These are phyloP conservation scores for Bryoglossum gracile DNA, from an alignment of 495 filamentous ascomycete genomes.

Conservation along the genomic window DNA sequence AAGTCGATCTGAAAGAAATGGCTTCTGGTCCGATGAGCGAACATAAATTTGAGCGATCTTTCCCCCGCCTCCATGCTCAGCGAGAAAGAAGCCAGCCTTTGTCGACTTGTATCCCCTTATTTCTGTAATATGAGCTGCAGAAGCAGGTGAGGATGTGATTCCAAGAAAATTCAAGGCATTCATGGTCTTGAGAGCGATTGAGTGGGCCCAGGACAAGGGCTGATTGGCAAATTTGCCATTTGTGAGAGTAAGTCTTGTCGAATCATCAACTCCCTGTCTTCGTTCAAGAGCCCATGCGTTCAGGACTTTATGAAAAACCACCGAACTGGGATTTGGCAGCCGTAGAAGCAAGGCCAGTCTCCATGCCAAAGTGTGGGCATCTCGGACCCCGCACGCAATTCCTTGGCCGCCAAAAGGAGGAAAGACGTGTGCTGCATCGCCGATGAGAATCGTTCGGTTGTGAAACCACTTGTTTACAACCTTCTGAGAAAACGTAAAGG, in stretches of 20 bases:
- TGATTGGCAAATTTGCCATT: constrained; percentile 5
- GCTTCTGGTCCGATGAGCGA: constrained; percentile 3
- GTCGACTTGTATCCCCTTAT: constrained; percentile 19
- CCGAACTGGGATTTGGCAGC: neutral
- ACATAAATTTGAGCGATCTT: constrained; percentile 26
- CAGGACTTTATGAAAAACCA: neutral
- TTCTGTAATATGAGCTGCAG: constrained; percentile 9
- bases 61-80: constrained; percentile 21
- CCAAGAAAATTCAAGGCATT: neutral
- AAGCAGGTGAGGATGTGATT: neutral
- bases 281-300: neutral
- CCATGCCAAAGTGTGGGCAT: constrained; percentile 38
- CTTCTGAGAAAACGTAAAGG: constrained; percentile 40
- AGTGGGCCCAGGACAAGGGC: neutral
- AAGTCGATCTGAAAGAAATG: constrained; percentile 7
- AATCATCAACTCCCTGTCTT: constrained; percentile 7
- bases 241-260: constrained; percentile 1
- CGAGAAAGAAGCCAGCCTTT: constrained; percentile 22
- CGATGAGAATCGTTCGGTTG: constrained; percentile 38
- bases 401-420: constrained; percentile 51
- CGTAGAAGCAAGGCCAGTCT: constrained; percentile 31
- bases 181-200: neutral
- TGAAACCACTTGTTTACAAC: constrained; percentile 46
- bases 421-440: constrained; percentile 50
- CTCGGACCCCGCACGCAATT: constrained; percentile 39